Conservation (phyloP, 2,329 filamentous ascomycete genomes). For the Penicillium sp. region DNA sequence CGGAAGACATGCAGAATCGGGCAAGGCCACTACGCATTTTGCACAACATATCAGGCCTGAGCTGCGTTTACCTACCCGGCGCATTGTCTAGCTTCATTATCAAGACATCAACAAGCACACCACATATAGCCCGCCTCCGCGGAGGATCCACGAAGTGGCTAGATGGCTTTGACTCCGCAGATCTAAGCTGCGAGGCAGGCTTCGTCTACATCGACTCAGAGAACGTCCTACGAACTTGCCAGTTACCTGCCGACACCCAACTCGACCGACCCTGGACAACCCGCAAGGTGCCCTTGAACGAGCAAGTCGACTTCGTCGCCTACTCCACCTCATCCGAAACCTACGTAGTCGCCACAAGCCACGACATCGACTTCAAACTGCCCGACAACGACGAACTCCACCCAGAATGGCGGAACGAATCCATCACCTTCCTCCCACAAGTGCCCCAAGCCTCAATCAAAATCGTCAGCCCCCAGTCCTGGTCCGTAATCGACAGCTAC, state of each 20-base stretch:
- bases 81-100: slow-evolving; percentile 79
- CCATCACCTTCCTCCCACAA: slow-evolving; percentile 65
- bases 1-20: slow-evolving; percentile 33
- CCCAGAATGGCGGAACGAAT: slow-evolving; percentile 76
- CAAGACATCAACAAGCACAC: slow-evolving; percentile 76
- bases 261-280: slow-evolving; percentile 79
- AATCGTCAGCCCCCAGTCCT: slow-evolving; percentile 76
- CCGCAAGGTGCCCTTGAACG: slow-evolving; percentile 69
- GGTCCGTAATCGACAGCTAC: slow-evolving; percentile 76
- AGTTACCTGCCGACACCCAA: slow-evolving; percentile 68
- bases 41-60: slow-evolving; percentile 70
- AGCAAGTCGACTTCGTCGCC: slow-evolving; percentile 72
- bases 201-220: slow-evolving; percentile 78
- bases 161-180: slow-evolving; percentile 69
- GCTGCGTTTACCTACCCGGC: slow-evolving; percentile 81
- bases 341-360: slow-evolving; percentile 76
- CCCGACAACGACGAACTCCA: slow-evolving; percentile 86
- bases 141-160: slow-evolving; percentile 71
- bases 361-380: slow-evolving; percentile 73
- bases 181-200: slow-evolving; percentile 74
- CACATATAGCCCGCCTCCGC: slow-evolving; percentile 74
- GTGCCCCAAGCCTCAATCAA: slow-evolving; percentile 74
- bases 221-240: slow-evolving; percentile 73
- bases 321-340: slow-evolving; percentile 76
- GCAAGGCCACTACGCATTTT: slow-evolving; percentile 51